These are phyloP conservation scores for Cenococcum geophilum DNA, from an alignment of 495 filamentous ascomycete genomes.

Conservation along the genomic window DNA sequence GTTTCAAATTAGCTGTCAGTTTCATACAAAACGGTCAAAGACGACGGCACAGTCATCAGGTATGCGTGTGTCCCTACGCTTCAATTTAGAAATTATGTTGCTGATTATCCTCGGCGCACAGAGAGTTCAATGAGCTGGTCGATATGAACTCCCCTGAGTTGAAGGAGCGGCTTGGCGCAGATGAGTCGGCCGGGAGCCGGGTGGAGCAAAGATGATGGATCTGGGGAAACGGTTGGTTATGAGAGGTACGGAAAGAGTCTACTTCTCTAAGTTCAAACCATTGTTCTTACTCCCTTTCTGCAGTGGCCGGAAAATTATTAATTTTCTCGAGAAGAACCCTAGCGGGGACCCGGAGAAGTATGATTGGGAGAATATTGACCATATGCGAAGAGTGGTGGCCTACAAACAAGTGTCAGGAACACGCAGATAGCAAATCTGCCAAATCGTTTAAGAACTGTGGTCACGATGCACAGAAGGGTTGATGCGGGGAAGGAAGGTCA, in stretches of 20 bases:
- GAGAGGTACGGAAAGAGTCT: constrained; percentile 44
- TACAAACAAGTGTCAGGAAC: constrained; percentile 61
- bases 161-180: constrained; percentile 53
- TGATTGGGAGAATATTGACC: constrained; percentile 50
- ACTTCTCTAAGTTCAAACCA: neutral
- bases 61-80: constrained; percentile 26
- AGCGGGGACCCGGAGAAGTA: constrained; percentile 50
- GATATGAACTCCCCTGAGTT: constrained; percentile 61
- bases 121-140: constrained; percentile 61
- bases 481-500: neutral
- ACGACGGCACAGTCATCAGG: constrained; percentile 52
- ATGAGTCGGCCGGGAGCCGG: constrained; percentile 51
- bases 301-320: constrained; percentile 58
- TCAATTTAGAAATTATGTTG: constrained; percentile 1
- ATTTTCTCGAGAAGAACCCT: constrained; percentile 58
- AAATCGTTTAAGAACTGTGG: constrained; percentile 64
- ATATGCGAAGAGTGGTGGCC: constrained; percentile 61
- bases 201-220: constrained; percentile 52
- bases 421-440: constrained; percentile 49
- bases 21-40: constrained; percentile 28
- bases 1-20: no score
- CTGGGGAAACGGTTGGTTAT: constrained; percentile 59
- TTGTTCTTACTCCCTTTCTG: neutral
- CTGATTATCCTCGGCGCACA: constrained; percentile 3
- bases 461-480: constrained; percentile 53